Conservation (phyloP, 106 monocot genomes). For the Dactylorhiza incarnata region DNA sequence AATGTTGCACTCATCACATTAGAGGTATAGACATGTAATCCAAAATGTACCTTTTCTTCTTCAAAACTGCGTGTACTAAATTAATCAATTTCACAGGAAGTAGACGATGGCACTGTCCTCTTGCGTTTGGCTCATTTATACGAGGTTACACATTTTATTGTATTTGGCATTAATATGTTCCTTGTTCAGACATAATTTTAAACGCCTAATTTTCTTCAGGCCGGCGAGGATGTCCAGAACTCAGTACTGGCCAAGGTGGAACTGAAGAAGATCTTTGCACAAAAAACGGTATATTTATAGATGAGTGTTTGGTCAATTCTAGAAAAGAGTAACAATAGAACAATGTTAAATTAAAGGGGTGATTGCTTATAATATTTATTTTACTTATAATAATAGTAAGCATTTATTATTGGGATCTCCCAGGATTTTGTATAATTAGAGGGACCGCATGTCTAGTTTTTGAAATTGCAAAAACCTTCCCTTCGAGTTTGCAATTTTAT, state of each 20-base stretch:
- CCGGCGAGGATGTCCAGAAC: constrained; percentile 51
- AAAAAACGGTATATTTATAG: constrained; percentile 40
- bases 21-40: constrained; percentile 33
- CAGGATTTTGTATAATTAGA: too few relatives aligned
- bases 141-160: constrained; percentile 32
- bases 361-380: too few relatives aligned
- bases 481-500: neutral
- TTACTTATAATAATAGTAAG: too few relatives aligned
- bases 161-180: neutral
- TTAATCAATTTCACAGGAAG: constrained; percentile 28
- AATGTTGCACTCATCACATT: constrained; percentile 76
- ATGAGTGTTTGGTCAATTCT: too few relatives aligned
- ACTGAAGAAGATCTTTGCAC: constrained; percentile 47
- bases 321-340: too few relatives aligned
- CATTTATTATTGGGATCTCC: too few relatives aligned
- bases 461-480: too few relatives aligned
- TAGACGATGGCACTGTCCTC: constrained; percentile 63
- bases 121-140: constrained; percentile 77
- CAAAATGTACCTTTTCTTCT: neutral
- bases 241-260: constrained; percentile 66
- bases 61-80: neutral
- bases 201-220: constrained; percentile 19
- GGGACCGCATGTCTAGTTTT: too few relatives aligned
- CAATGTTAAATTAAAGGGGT: too few relatives aligned
- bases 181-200: neutral